A percentile compares a stretch with the other conserved stretches of the same genome.
These are phyloP conservation scores for Herpetomonas samuelpessoai DNA, from an alignment of 208 protist genomes.

Conservation along the genomic window DNA sequence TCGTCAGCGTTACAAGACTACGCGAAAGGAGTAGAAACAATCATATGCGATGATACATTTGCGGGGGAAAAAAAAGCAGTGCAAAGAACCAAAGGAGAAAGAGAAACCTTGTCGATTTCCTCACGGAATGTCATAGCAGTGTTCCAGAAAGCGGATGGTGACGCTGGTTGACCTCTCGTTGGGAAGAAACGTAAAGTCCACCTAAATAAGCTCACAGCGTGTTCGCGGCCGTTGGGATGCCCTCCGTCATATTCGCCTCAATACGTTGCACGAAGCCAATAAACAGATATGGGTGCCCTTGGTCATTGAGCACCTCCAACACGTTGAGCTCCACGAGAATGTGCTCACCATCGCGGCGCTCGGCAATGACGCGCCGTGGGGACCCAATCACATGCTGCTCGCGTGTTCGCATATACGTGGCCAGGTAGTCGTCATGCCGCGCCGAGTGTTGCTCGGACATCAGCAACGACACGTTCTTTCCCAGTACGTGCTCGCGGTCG, in stretches of 20 bases:
- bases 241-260: not conserved
- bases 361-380: conserved; percentile 7
- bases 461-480: conserved; percentile 17
- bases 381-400: conserved; percentile 16
- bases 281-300: not conserved
- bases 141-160: not conserved
- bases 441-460: conserved; percentile 6
- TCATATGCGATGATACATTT: too few relatives aligned
- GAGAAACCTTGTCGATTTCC: not conserved
- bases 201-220: not conserved
- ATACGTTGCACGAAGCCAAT: conserved; percentile 5
- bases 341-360: conserved; percentile 17
- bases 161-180: not conserved
- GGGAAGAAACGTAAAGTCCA: not conserved
- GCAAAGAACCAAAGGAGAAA: not conserved
- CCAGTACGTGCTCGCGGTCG: conserved; percentile 3
- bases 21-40: too few relatives aligned
- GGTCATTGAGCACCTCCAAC: conserved; percentile 15
- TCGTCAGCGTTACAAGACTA: too few relatives aligned
- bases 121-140: not conserved
- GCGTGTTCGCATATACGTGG: conserved; percentile 7
- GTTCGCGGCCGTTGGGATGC: not conserved
- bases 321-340: conserved; percentile 21
- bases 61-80: too few relatives aligned
- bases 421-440: conserved; percentile 12